Evolutionary conservation across 305 asterid genomes (phyloP).

Genomic region (Salvia sclarea): DNA sequence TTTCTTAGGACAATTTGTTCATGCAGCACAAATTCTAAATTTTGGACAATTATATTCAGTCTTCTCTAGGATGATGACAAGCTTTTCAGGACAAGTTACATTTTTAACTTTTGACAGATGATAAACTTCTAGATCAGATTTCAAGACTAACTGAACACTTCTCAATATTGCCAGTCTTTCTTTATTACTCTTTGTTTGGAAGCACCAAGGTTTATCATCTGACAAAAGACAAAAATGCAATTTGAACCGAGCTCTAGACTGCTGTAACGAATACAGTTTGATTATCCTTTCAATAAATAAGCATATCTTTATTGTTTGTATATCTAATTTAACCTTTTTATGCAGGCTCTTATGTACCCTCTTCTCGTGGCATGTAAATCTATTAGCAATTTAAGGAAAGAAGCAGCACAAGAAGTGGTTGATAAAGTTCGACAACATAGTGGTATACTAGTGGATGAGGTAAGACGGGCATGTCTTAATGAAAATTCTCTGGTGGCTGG

Average conservation of each 20-base stretch:
- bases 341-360: slow-evolving; percentile 99
- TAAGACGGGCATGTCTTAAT: slow-evolving; percentile 32
- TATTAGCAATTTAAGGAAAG: slow-evolving; percentile 87
- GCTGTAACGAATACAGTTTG: neutral
- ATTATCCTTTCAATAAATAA: slow-evolving; percentile 10
- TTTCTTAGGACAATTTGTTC: neutral
- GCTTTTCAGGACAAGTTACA: too few relatives aligned
- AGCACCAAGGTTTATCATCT: too few relatives aligned
- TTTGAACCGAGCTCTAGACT: slow-evolving; percentile 14
- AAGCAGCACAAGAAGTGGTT: slow-evolving; percentile 99
- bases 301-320: slow-evolving; percentile 3
- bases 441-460: slow-evolving; percentile 97
- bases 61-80: neutral
- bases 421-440: slow-evolving; percentile 98
- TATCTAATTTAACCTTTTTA: slow-evolving; percentile 19
- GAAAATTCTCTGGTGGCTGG: slow-evolving; percentile 24
- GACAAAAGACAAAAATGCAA: too few relatives aligned
- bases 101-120: too few relatives aligned
- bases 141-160: too few relatives aligned
- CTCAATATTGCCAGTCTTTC: too few relatives aligned
- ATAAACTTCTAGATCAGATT: too few relatives aligned
- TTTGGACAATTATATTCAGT: slow-evolving; percentile 4
- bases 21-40: slow-evolving; percentile 11
- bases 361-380: slow-evolving; percentile 99
- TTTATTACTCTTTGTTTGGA: too few relatives aligned